Percentiles rank a stretch among this genome's conserved stretches.
Evolutionary conservation across 1,284 basidiomycete genomes (phyloP).

Genomic region (Apiotrichum domesticum): DNA sequence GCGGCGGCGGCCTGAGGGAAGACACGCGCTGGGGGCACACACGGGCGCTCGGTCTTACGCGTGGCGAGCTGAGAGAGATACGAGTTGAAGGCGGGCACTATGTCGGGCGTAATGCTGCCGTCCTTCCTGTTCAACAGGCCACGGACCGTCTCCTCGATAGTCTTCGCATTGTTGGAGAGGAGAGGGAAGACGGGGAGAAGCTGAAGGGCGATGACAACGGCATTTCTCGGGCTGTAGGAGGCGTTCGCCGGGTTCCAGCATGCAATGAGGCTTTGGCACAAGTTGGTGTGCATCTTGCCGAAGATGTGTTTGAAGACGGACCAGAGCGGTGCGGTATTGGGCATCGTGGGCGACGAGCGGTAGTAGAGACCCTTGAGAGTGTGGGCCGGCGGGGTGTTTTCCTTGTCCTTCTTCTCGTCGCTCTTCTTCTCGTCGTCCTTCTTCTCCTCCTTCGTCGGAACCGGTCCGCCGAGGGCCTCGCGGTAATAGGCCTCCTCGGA

Average conservation of each 20-base stretch:
- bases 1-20: conserved; percentile 7
- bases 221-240: conserved; percentile 83
- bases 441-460: conserved; percentile 23
- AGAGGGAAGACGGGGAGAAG: conserved; percentile 80
- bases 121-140: conserved; percentile 61
- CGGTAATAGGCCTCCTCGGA: conserved; percentile 53
- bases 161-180: conserved; percentile 52
- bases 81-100: conserved; percentile 29
- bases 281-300: conserved; percentile 73
- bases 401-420: conserved; percentile 59
- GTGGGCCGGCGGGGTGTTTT: neutral
- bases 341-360: conserved; percentile 49
- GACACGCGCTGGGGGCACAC: conserved; percentile 17
- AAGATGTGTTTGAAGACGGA: conserved; percentile 63
- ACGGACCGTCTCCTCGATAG: conserved; percentile 61
- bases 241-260: conserved; percentile 42
- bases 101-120: conserved; percentile 28
- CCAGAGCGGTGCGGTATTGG: conserved; percentile 56
- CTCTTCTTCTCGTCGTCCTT: conserved; percentile 39
- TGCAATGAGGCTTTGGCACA: conserved; percentile 42
- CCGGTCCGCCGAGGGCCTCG: conserved; percentile 48
- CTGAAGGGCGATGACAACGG: conserved; percentile 81
- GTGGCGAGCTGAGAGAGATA: conserved; percentile 29
- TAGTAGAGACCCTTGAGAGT: conserved; percentile 57
- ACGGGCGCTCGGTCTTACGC: conserved; percentile 26